These are phyloP conservation scores for Clonostachys chloroleuca DNA, from an alignment of 2,329 filamentous ascomycete genomes.

Conservation along the genomic window DNA sequence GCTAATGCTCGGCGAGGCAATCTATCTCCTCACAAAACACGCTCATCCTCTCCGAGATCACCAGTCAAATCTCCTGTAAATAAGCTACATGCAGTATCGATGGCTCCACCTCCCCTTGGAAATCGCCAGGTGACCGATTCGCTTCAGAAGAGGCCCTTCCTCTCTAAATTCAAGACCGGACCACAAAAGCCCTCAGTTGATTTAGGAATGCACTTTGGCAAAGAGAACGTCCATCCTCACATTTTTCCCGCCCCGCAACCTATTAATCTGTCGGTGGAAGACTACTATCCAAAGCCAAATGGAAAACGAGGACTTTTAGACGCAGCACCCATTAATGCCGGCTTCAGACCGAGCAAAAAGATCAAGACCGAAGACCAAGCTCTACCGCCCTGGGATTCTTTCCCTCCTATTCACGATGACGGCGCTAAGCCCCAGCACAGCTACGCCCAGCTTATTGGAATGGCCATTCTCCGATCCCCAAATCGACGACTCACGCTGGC, in stretches of 20 bases:
- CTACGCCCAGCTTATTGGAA: conserved; percentile 92
- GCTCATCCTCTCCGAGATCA: conserved; percentile 54
- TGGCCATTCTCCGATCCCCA: conserved; percentile 88
- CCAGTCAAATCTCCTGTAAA: conserved; percentile 46
- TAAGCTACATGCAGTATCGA: conserved; percentile 62
- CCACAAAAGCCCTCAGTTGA: conserved; percentile 40
- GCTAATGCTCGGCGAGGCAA: conserved; percentile 24
- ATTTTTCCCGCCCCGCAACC: conserved; percentile 42
- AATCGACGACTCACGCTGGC: conserved; percentile 81
- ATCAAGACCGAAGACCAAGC: conserved; percentile 60
- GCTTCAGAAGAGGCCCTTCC: conserved; percentile 64
- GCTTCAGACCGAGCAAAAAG: conserved; percentile 65
- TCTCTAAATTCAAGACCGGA: conserved; percentile 55
- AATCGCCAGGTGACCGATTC: conserved; percentile 57
- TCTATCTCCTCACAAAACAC: conserved; percentile 67
- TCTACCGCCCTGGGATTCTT: conserved; percentile 22
- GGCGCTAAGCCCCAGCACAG: conserved; percentile 86
- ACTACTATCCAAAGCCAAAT: conserved; percentile 46
- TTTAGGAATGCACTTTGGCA: conserved; percentile 23
- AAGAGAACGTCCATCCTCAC: conserved; percentile 52
- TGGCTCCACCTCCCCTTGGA: conserved; percentile 57
- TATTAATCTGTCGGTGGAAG: conserved; percentile 46
- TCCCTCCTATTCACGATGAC: conserved; percentile 78
- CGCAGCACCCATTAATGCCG: conserved; percentile 62
- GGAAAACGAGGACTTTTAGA: conserved; percentile 66